Conservation (phyloP, 805 yeast species). For the Henningerozyma blattae region DNA sequence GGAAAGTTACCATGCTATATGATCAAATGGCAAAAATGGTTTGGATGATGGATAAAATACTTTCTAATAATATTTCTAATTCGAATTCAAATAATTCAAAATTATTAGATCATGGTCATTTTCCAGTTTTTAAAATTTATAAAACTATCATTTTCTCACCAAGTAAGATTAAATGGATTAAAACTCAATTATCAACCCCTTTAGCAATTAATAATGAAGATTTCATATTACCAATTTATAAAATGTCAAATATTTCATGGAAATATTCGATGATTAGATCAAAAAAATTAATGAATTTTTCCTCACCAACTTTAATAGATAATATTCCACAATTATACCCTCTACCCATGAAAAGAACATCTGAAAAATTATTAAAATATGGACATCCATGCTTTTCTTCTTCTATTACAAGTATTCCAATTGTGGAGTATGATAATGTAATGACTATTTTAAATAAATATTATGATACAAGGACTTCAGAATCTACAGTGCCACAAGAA, state of each 20-base stretch:
- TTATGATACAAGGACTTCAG: constrained; percentile 6
- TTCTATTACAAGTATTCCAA: constrained; percentile 8
- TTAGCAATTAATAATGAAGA: constrained; percentile 1
- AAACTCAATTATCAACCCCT: constrained; percentile 6
- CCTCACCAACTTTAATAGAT: constrained; percentile 10
- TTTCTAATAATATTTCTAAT: constrained; percentile 5
- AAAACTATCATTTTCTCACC: constrained; percentile 13
- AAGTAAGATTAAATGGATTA: constrained; percentile 14
- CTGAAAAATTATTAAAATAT: constrained; percentile 14
- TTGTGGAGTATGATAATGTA: constrained; percentile 11
- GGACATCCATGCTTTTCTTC: constrained; percentile 10
- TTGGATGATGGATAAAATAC: constrained; percentile 10
- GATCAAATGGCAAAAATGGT: constrained; percentile 14
- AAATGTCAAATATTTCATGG: constrained; percentile 9
- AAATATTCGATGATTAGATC: constrained; percentile 18
- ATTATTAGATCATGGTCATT: neutral
- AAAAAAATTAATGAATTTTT: constrained; percentile 15
- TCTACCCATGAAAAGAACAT: constrained; percentile 15
- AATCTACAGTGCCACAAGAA: constrained; percentile 5
- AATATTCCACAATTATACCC: constrained; percentile 8
- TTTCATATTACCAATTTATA: constrained; percentile 12
- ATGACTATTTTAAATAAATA: constrained; percentile 9
- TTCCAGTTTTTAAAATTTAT: constrained; percentile 3
- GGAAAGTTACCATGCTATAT: constrained; percentile 12
- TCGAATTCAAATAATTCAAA: neutral